Evolutionary conservation across 345 rosid genomes (phyloP), one percentile per base, ranked within the genome.

Genomic region (Eucalyptus globulus): DNA sequence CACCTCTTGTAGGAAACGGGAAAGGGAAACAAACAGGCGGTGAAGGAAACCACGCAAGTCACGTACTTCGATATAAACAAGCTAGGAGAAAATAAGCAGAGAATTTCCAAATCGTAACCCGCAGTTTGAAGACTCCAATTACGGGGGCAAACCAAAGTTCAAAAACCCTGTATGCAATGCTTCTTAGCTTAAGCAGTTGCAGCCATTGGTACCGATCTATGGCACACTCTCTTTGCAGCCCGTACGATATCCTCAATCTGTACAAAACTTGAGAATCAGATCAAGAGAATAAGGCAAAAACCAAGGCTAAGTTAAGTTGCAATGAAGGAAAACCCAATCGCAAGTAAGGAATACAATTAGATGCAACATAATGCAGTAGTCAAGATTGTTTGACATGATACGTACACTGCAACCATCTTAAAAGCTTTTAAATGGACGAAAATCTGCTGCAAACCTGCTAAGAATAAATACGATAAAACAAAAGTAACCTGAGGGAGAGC

Each of bases 401-500:
- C 12, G 26, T 40, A 21, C 47, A 72, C 45, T 37, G 81, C 81
- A 6, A 72, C 45, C 81, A 72, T 37, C 44, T 37, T 37, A 37
- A 37, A 76, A 37, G 27, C 45, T 76, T 37, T 76, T 24, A 1
- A 76, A 40, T 76, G 83, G 47, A 76, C 45, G 4, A 76, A 37
- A 37, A 19, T 19, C 27, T 21, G 83, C 83, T 24, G 45, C 47
- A 11, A 76, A 76, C 27, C 45, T 19, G 27, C 47, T 37, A 34
- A 37, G 27, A 10, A 72, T 10, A 21, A 3, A 72, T 37, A 10
- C 21, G 83, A 87, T 13, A 37, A 81, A 76, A 51, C 81, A 65
- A n/a, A 22, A 19, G 21, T 12, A 43, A 97, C 99, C 97, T 97
- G 99, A 85, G 98, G 99, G 87, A 95, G 93, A 88, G 99, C 98